Percentiles rank a stretch among this genome's conserved stretches.
These are phyloP conservation scores for Bryoerythrophyllum caledonicum DNA, from an alignment of 225 moss, liverwort and hornwort species.

Conservation along the genomic window DNA sequence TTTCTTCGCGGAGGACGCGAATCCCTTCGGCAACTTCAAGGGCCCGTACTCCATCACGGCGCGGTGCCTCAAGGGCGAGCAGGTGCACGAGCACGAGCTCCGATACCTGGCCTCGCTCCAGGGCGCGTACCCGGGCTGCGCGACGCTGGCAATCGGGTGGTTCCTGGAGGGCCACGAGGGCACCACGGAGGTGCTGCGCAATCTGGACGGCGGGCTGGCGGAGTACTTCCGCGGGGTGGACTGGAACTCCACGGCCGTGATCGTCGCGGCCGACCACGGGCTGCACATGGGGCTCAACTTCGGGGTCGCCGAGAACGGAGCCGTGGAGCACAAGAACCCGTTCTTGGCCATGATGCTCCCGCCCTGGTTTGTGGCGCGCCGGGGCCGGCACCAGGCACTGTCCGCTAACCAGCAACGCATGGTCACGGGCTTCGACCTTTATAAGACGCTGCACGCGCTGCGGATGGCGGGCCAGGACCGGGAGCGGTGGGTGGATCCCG, in stretches of 20 bases:
- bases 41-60: conserved; percentile 55
- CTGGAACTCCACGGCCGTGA: conserved; percentile 53
- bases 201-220: conserved; percentile 40
- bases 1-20: conserved; percentile 50
- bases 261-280: conserved; percentile 57
- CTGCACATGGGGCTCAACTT: conserved; percentile 64
- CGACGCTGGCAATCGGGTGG: conserved; percentile 48
- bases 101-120: conserved; percentile 36
- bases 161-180: conserved; percentile 59
- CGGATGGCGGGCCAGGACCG: conserved; percentile 37
- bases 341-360: conserved; percentile 56
- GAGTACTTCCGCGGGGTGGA: conserved; percentile 20
- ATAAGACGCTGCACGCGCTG: conserved; percentile 43
- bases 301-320: conserved; percentile 46
- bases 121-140: conserved; percentile 28
- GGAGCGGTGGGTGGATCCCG: conserved; percentile 29
- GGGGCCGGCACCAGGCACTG: conserved; percentile 29
- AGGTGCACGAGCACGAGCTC: conserved; percentile 58
- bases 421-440: conserved; percentile 53
- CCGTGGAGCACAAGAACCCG: conserved; percentile 58
- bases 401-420: conserved; percentile 45
- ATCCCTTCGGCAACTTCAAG: conserved; percentile 60
- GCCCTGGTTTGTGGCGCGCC: conserved; percentile 40
- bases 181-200: conserved; percentile 48
- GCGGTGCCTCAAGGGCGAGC: conserved; percentile 52